A percentile compares a stretch with the other conserved stretches of the same genome.
Evolutionary conservation across 1,139 yeast genomes (phyloP).

Genomic region (Suhomyces panamericanus): DNA sequence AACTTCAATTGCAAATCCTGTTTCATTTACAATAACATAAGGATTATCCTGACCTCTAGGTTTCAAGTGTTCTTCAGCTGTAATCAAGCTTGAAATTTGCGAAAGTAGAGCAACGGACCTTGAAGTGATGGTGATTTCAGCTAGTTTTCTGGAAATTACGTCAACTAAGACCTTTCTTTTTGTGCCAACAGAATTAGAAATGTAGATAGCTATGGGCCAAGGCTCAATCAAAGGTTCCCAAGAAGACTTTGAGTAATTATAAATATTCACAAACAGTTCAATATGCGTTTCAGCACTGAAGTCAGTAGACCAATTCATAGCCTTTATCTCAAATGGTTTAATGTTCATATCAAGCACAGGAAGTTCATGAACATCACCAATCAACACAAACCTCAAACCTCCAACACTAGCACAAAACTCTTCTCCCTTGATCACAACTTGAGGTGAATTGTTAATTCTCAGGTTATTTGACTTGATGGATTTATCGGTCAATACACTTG

Average conservation of each 20-base stretch:
- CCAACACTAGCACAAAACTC: slow-evolving; percentile 68
- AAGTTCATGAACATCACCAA: slow-evolving; percentile 92
- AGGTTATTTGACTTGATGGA: slow-evolving; percentile 23
- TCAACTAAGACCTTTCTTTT: slow-evolving; percentile 55
- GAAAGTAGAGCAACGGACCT: slow-evolving; percentile 78
- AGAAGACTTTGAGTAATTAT: slow-evolving; percentile 86
- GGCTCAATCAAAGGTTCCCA: slow-evolving; percentile 97
- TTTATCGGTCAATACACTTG: slow-evolving; percentile 54
- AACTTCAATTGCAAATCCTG: slow-evolving; percentile 75
- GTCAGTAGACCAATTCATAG: slow-evolving; percentile 90
- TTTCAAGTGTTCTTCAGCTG: slow-evolving; percentile 53
- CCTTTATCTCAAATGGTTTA: slow-evolving; percentile 69
- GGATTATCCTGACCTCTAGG: slow-evolving; percentile 85
- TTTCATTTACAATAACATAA: slow-evolving; percentile 75
- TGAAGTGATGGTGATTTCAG: slow-evolving; percentile 81
- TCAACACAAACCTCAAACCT: slow-evolving; percentile 81
- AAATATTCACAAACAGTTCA: slow-evolving; percentile 73
- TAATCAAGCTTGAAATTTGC: slow-evolving; percentile 59
- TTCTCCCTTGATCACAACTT: slow-evolving; percentile 64
- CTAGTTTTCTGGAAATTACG: slow-evolving; percentile 68
- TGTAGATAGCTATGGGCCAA: slow-evolving; percentile 79
- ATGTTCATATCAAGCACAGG: slow-evolving; percentile 85
- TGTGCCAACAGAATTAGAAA: slow-evolving; percentile 49
- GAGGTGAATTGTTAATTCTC: not conserved
- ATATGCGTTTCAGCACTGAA: slow-evolving; percentile 69